Base-by-base conservation (phyloP, 192 early-diverging fungal species). In the Polychytrium aggregatum region DNA sequence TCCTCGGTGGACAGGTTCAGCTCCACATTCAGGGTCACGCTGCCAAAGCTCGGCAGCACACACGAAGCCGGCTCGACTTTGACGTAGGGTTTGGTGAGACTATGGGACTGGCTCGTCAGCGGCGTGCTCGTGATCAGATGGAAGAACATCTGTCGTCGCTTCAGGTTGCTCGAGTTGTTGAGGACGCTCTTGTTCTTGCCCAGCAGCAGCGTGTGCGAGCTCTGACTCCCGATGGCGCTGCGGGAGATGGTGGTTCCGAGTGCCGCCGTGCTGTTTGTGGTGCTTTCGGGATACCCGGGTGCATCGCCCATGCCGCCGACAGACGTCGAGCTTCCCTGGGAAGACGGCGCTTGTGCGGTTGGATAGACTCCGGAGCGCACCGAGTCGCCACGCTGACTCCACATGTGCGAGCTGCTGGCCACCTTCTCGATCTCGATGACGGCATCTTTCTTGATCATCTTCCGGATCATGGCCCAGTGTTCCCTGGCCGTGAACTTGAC, bases 111-210 rank as follows among this genome's bases (percentile, higher is more conserved):
- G 44, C 68, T 72, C 0, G 72, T 63, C 5, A 80, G 50, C 48
- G 52, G 69, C 11, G 58, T 53, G 17, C 50, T 60, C 8, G 63
- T 55, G 33, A 81, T 70, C 5, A 80, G 39, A 48, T 77, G 65
- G 57, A 69, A 81, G 28, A 80, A 80, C 56, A 70, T 71, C 52
- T 81, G 75, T 21, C 72, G 59, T 27, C 78, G 52, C 50, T 81
- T 81, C 43, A 72, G 60, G 46, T 72, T 55, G 10, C 60, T 51
- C 3, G 68, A 64, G 43, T 46, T 62, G 36, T 72, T 55, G 21
- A 55, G 57, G 24, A 47, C 56, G 14, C 46, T n/a, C 2, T 49
- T 41, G 30, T 67, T 67, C 53, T 59, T 60, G 16, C 21, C 21
- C 27, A 55, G 30, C 46, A 50, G 38, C 2, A 57, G 22, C 27